Evolutionary conservation across 768 basidiomycete species (phyloP), one percentile per base, ranked within the genome.

Genomic region (Clitopilus passeckerianus): DNA sequence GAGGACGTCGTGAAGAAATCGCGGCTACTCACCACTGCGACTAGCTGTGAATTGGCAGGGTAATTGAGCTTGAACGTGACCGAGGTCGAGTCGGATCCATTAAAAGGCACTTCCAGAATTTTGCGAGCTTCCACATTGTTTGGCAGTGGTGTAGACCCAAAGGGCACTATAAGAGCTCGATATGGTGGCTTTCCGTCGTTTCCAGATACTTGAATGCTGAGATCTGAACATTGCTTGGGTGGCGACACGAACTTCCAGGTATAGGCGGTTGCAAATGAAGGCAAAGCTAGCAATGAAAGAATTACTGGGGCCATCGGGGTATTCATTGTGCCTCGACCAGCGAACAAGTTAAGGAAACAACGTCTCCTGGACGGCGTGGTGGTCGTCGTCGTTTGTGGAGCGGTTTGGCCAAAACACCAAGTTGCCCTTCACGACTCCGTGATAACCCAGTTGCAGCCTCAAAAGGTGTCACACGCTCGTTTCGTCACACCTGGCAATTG

Each of bases 31-130:
- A 90, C 90, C 66, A 91, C 86, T 5, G 86, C 85, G 23, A 92
- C 88, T 57, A 93, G 86, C 65, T 89, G 86, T 2, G 89, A 88
- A 66, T 83, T 78, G 53, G 72, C 76, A 0, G 90, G 90, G 67
- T 80, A 92, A 27, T 77, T 80, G 56, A 91, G 77, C 66, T 80
- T 71, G 68, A 91, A 87, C 35, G 69, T 76, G 27, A 83, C 64
- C 22, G 76, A 73, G 1, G 68, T 74, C 6, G 71, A 67, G 24
- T 71, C 79, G 18, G 72, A 60, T 41, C 37, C 37, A 41, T 50
- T 50, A 66, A 91, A 91, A 5, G 78, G 68, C 12, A 83, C 69
- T 64, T 81, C 80, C 54, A 85, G 67, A 53, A 90, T 86, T 43
- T 67, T 80, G 27, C 90, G 79, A 22, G 79, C 86, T 68, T 93